A percentile compares a stretch with the other conserved stretches of the same genome.
phyloP scores from a whole-genome alignment of 345 rosid genomes.

The Camelina neglecta region DNA sequence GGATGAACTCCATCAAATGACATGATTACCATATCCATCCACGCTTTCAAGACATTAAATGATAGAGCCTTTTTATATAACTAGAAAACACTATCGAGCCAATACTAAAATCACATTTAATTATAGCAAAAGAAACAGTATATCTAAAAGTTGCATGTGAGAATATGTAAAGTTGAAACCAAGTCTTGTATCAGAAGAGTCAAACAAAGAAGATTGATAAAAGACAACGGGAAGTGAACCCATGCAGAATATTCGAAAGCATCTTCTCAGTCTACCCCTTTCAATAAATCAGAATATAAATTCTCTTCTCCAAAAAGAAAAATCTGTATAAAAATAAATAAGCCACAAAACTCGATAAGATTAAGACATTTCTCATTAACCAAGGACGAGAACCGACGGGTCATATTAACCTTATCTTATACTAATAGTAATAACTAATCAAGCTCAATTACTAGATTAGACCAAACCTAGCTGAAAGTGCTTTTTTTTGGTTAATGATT shows the following conservation, averaged over 20 bases:
- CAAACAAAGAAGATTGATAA: slow-evolving; percentile 23
- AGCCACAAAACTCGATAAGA: slow-evolving; percentile 14
- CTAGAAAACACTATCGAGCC: not conserved
- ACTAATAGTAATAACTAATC: slow-evolving; percentile 6
- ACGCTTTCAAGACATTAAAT: not conserved
- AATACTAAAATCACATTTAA: not conserved
- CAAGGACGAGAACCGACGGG: slow-evolving; percentile 7
- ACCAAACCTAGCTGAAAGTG: not conserved
- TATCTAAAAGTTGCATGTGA: not conserved
- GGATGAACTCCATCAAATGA: not conserved
- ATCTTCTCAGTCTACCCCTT: slow-evolving; percentile 24
- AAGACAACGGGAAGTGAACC: slow-evolving; percentile 17
- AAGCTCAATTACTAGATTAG: slow-evolving; percentile 18
- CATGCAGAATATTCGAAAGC: slow-evolving; percentile 45
- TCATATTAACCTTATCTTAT: slow-evolving; percentile 18
- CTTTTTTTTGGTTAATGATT: no score
- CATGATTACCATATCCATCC: slow-evolving; percentile 9
- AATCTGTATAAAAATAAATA: not conserved
- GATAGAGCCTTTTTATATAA: not conserved
- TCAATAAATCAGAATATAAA: not conserved
- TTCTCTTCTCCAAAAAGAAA: not conserved
- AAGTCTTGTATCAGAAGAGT: slow-evolving; percentile 16
- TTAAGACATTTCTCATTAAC: not conserved
- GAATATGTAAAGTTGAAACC: slow-evolving; percentile 1
- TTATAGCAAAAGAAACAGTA: not conserved